Evolutionary conservation across 2,329 filamentous ascomycete genomes (phyloP).

Genomic region (Aspergillus unguis): DNA sequence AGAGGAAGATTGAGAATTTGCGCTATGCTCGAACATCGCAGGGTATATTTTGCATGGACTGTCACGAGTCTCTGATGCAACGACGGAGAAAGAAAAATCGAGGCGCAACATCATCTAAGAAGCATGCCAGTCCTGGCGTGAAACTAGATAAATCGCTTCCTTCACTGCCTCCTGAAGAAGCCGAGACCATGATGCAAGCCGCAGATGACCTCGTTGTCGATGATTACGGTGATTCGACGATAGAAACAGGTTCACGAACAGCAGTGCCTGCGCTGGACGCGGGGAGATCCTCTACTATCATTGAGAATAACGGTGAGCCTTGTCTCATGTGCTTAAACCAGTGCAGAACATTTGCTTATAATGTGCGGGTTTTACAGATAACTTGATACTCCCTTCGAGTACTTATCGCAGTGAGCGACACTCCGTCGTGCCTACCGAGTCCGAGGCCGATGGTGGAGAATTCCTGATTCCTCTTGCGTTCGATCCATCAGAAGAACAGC

Average conservation of each 20-base stretch:
- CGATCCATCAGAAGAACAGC: conserved; percentile 63
- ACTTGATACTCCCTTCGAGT: conserved; percentile 67
- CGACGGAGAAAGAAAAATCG: conserved; percentile 79
- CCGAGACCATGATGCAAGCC: conserved; percentile 58
- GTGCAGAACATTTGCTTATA: too few species aligned
- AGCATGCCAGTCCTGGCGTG: conserved; percentile 48
- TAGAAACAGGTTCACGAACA: conserved; percentile 26
- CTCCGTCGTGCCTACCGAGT: conserved; percentile 61
- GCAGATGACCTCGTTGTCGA: conserved; percentile 56
- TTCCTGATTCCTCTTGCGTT: conserved; percentile 75
- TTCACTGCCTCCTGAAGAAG: conserved; percentile 73
- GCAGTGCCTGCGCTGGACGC: conserved; percentile 23
- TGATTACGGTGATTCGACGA: conserved; percentile 57
- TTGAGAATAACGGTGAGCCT: conserved; percentile 31
- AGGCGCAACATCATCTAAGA: conserved; percentile 49
- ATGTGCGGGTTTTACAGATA: conserved; percentile 41
- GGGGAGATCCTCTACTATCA: conserved; percentile 23
- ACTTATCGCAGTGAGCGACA: conserved; percentile 76
- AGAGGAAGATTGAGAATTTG: conserved; percentile 96
- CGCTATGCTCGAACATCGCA: conserved; percentile 96
- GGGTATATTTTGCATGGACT: conserved; percentile 99
- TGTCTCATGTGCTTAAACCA: too few species aligned
- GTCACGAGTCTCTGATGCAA: conserved; percentile 95
- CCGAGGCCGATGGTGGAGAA: conserved; percentile 58
- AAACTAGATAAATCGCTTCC: conserved; percentile 89